Evolutionary conservation across 441 rosid genomes (phyloP).

Genomic region (Erodium trifolium): DNA sequence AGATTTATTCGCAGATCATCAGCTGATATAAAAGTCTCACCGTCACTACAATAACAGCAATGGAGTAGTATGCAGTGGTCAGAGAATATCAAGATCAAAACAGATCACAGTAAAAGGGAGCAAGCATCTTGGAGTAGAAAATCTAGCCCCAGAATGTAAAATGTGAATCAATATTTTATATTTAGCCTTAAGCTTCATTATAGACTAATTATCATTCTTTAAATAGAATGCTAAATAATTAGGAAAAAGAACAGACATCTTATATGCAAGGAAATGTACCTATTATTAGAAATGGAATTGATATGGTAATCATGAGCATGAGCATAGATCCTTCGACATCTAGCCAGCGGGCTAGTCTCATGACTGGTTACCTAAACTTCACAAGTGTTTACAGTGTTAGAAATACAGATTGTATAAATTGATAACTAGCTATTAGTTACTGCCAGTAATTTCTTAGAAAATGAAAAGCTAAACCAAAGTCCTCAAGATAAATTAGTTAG

Average conservation of each 20-base stretch:
- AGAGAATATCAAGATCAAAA: constrained; percentile 11
- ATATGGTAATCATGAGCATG: constrained; percentile 99
- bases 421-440: constrained; percentile 2
- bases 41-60: constrained; percentile 47
- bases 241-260: neutral
- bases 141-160: neutral
- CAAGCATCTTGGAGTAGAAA: neutral
- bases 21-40: constrained; percentile 92
- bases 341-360: constrained; percentile 74
- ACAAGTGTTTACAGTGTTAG: constrained; percentile 9
- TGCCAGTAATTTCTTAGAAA: constrained; percentile 6
- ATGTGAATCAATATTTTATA: no score
- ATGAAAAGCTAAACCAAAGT: neutral
- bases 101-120: neutral
- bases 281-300: constrained; percentile 92
- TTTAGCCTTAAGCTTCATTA: neutral
- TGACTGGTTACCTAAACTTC: constrained; percentile 58
- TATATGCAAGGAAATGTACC: constrained; percentile 33
- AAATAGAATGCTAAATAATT: neutral
- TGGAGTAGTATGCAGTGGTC: constrained; percentile 9
- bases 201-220: neutral
- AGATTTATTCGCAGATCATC: constrained; percentile 94
- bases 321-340: constrained; percentile 28
- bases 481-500: neutral
- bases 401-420: constrained; percentile 5